A percentile compares a stretch with the other conserved stretches of the same genome.
Evolutionary conservation across 305 asterid genomes (phyloP).

Genomic region (Solanum aculeatissimum): DNA sequence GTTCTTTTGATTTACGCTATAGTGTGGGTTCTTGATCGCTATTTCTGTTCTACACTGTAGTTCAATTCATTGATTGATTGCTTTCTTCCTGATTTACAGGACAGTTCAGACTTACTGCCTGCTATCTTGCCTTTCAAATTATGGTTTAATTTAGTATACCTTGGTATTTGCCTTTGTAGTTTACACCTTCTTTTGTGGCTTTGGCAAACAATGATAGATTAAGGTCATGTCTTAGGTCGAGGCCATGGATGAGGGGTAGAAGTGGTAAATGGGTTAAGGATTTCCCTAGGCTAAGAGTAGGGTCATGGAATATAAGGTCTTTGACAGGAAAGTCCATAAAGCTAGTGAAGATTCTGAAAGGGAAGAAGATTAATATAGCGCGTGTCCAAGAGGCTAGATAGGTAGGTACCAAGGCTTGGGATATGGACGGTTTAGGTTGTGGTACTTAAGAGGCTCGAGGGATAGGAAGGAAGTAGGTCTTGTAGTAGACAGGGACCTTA

Average conservation of each 20-base stretch:
- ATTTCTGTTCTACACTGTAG: background rate
- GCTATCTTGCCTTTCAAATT: background rate
- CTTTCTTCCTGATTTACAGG: background rate
- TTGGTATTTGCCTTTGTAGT: background rate
- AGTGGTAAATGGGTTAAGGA: background rate
- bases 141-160: background rate
- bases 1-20: background rate
- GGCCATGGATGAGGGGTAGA: background rate
- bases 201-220: background rate
- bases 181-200: background rate
- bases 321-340: background rate
- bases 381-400: background rate
- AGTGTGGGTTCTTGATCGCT: background rate
- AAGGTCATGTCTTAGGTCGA: background rate
- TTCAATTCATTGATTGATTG: background rate
- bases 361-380: background rate
- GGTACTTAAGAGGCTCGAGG: background rate
- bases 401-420: background rate
- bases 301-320: background rate
- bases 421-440: background rate
- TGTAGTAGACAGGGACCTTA: background rate
- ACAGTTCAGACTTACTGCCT: background rate
- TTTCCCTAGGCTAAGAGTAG: background rate
- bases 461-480: background rate
- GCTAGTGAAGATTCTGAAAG: background rate